A percentile compares a stretch with the other conserved stretches of the same genome.
These are phyloP conservation scores for Hyphopichia khmerensis DNA, from an alignment of 1,139 yeast genomes.

Conservation along the genomic window DNA sequence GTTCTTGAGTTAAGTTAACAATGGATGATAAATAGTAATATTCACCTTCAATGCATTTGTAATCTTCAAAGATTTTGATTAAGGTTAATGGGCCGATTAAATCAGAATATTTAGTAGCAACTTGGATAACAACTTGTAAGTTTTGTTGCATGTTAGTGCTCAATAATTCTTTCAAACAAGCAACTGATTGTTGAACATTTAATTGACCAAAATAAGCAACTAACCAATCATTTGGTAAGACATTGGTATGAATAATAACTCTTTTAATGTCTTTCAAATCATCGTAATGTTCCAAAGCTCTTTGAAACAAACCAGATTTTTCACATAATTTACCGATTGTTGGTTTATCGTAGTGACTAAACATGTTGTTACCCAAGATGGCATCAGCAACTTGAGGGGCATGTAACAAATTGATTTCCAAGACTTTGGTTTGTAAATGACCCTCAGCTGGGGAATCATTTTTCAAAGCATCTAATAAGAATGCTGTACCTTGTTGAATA, in stretches of 20 bases:
- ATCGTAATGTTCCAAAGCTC: constrained; percentile 94
- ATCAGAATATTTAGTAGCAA: constrained; percentile 94
- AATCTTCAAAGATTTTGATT: constrained; percentile 90
- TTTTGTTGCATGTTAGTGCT: constrained; percentile 81
- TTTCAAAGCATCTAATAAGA: constrained; percentile 91
- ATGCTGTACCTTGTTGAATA: constrained; percentile 98
- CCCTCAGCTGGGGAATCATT: constrained; percentile 95
- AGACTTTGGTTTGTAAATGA: constrained; percentile 89
- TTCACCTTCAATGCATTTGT: constrained; percentile 88
- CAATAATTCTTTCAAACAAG: constrained; percentile 84
- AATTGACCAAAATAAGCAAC: constrained; percentile 90
- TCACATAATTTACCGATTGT: constrained; percentile 91
- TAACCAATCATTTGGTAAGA: constrained; percentile 90
- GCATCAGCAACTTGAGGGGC: constrained; percentile 99
- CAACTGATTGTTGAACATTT: constrained; percentile 89
- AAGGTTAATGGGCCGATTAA: constrained; percentile 83
- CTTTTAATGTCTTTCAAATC: constrained; percentile 94
- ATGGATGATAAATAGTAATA: constrained; percentile 91
- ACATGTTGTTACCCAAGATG: constrained; percentile 92
- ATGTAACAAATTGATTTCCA: constrained; percentile 88
- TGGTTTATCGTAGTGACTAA: constrained; percentile 92
- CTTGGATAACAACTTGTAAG: constrained; percentile 91
- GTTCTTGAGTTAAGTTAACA: constrained; percentile 90
- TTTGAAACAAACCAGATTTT: constrained; percentile 89
- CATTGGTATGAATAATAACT: constrained; percentile 84